A percentile compares a stretch with the other conserved stretches of the same genome.
phyloP scores from a whole-genome alignment of 805 yeast species.

The Metschnikowia vanudenii region DNA sequence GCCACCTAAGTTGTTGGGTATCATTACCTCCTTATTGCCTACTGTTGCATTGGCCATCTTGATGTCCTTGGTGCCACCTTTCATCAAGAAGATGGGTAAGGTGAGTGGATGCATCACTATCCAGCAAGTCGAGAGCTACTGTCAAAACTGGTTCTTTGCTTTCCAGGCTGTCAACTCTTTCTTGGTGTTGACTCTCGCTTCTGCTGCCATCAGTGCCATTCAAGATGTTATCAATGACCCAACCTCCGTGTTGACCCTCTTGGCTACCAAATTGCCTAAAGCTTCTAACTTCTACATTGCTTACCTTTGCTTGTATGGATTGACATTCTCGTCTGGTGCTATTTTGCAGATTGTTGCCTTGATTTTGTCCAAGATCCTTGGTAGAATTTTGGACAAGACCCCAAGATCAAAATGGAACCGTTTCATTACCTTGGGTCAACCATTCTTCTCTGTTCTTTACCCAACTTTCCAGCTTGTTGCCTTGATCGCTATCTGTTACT shows the following conservation, averaged over 20 bases:
- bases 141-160: conserved; percentile 86
- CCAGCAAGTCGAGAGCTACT: conserved; percentile 73
- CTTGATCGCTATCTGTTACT: conserved; percentile 69
- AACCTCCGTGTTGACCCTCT: conserved; percentile 62
- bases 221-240: conserved; percentile 69
- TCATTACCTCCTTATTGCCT: conserved; percentile 86
- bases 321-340: conserved; percentile 72
- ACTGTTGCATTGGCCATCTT: conserved; percentile 74
- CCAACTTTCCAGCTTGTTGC: conserved; percentile 76
- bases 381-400: conserved; percentile 72
- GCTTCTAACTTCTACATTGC: conserved; percentile 89
- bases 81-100: conserved; percentile 75
- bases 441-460: conserved; percentile 80
- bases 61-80: conserved; percentile 84
- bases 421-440: conserved; percentile 57
- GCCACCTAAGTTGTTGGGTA: conserved; percentile 70
- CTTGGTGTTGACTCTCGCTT: conserved; percentile 76
- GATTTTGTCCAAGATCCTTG: conserved; percentile 67
- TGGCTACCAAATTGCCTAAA: conserved; percentile 78
- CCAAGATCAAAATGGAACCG: conserved; percentile 93
- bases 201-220: conserved; percentile 77
- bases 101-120: conserved; percentile 68
- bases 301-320: conserved; percentile 78
- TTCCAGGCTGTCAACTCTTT: conserved; percentile 91
- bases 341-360: conserved; percentile 74